Evolutionary conservation across 192 early-diverging fungal genomes (phyloP).

Genomic region (Piromyces sp.): DNA sequence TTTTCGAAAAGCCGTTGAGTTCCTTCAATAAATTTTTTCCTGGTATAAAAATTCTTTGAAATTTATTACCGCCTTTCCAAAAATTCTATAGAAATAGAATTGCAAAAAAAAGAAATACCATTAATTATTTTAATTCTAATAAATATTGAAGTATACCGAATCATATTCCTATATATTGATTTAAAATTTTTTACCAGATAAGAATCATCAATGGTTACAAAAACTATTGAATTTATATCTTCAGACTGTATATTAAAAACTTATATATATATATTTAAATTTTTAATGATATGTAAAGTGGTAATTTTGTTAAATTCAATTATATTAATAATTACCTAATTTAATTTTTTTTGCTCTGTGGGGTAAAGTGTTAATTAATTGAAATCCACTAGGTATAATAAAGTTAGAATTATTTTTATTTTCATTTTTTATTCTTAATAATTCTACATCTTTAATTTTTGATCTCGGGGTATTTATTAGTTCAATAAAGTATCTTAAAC

Average conservation of each 20-base stretch:
- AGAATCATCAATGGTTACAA: not conserved
- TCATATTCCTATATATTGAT: too few relatives aligned
- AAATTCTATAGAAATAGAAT: too few relatives aligned
- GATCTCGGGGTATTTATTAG: not conserved
- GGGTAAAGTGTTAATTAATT: not conserved
- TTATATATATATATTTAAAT: too few relatives aligned
- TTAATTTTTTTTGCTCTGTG: not conserved
- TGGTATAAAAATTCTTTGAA: slow-evolving; percentile 4
- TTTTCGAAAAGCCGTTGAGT: not conserved
- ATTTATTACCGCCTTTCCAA: slow-evolving; percentile 1
- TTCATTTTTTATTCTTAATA: not conserved
- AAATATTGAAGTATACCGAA: too few relatives aligned
- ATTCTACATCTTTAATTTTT: not conserved
- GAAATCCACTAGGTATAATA: not conserved
- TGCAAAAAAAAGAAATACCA: too few relatives aligned
- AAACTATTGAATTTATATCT: not conserved
- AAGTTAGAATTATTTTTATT: not conserved
- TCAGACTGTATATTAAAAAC: not conserved
- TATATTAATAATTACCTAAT: not conserved
- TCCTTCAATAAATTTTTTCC: not conserved
- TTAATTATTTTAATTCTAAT: too few relatives aligned
- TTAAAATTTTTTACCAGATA: not conserved
- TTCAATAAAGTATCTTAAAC: not conserved
- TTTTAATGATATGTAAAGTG: too few relatives aligned
- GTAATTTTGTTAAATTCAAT: too few relatives aligned